Evolutionary conservation across 139 green algal species (phyloP).

Genomic region (Tetraselmis striata): DNA sequence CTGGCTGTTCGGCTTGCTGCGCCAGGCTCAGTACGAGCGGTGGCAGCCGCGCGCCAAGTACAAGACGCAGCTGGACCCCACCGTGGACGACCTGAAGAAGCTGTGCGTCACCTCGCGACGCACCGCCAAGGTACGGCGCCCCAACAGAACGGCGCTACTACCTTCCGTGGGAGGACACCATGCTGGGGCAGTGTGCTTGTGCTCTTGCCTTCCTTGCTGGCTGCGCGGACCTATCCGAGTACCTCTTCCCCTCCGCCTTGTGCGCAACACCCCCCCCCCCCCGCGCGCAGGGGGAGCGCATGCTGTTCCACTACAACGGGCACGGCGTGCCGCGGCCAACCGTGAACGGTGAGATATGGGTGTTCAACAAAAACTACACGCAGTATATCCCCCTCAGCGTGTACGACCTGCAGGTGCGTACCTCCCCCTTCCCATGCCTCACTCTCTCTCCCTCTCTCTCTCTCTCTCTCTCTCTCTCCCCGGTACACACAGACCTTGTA

Average conservation of each 20-base stretch:
- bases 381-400: slow-evolving; percentile 99
- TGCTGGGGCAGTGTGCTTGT: too few relatives aligned
- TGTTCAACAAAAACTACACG: slow-evolving; percentile 71
- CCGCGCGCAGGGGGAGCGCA: slow-evolving; percentile 85
- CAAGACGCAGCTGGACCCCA: slow-evolving; percentile 94
- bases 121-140: slow-evolving; percentile 62
- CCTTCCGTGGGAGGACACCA: too few relatives aligned
- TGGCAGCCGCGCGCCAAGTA: slow-evolving; percentile 97
- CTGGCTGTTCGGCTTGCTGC: too few relatives aligned
- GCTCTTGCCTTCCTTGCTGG: too few relatives aligned
- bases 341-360: slow-evolving; percentile 82
- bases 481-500: too few relatives aligned
- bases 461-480: too few relatives aligned
- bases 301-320: slow-evolving; percentile 99
- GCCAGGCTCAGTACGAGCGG: slow-evolving; percentile 95
- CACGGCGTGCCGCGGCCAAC: slow-evolving; percentile 96
- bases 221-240: too few relatives aligned
- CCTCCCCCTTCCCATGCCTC: slow-evolving; percentile 31
- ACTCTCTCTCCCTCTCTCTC: slow-evolving; percentile 52
- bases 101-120: slow-evolving; percentile 73
- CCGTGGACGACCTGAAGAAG: slow-evolving; percentile 96
- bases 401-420: slow-evolving; percentile 94
- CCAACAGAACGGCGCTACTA: too few relatives aligned
- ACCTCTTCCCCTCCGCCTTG: too few relatives aligned
- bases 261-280: too few relatives aligned